phyloP scores from a whole-genome alignment of 2,329 filamentous ascomycete genomes.

The Calonectria honghensis region DNA sequence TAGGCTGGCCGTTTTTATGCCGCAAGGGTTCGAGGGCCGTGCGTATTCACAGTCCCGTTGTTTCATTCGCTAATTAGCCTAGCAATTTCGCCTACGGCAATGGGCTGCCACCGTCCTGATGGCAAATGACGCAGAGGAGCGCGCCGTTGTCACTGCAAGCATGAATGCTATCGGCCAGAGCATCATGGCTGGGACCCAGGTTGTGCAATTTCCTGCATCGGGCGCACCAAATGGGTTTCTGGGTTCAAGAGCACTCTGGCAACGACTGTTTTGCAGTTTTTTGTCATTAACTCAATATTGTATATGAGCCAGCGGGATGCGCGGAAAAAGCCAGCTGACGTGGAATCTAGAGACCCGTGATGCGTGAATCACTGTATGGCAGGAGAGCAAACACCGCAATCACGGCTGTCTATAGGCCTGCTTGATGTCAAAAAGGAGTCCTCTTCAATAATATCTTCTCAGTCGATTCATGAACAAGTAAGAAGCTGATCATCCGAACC shows the following conservation, averaged over 20 bases:
- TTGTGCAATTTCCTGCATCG: conserved; percentile 62
- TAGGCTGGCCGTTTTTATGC: conserved; percentile 61
- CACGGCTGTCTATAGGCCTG: background rate
- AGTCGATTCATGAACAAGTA: background rate
- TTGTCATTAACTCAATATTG: conserved; percentile 52
- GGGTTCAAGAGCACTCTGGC: conserved; percentile 57
- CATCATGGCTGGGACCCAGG: conserved; percentile 62
- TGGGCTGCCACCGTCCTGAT: conserved; percentile 63
- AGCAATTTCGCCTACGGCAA: conserved; percentile 59
- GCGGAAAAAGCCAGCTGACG: conserved; percentile 39
- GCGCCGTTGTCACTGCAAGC: conserved; percentile 63
- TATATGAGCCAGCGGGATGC: conserved; percentile 50
- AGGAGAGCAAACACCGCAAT: background rate
- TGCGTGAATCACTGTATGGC: background rate
- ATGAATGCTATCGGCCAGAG: conserved; percentile 67
- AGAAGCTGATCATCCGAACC: background rate
- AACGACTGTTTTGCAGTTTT: conserved; percentile 59
- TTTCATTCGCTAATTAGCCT: background rate
- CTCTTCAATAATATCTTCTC: too few species aligned
- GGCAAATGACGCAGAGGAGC: conserved; percentile 63
- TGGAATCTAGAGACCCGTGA: background rate
- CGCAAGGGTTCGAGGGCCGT: conserved; percentile 60
- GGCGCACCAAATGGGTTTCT: conserved; percentile 59
- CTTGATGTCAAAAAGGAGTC: background rate
- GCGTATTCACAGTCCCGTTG: background rate